These are phyloP conservation scores for Pelargonium exstipulatum DNA, from an alignment of 441 rosid species.

Conservation along the genomic window DNA sequence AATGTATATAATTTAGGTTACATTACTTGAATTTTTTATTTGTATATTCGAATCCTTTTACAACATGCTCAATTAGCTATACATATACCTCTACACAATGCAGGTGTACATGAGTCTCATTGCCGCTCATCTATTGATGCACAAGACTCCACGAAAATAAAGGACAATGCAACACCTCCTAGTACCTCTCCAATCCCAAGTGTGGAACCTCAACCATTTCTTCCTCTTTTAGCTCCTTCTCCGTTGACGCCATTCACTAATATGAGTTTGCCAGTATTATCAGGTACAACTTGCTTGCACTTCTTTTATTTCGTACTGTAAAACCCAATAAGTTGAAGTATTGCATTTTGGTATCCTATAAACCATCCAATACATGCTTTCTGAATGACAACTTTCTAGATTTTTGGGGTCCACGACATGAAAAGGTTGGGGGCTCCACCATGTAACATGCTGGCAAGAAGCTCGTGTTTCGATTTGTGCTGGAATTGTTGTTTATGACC, in stretches of 20 bases:
- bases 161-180: slow-evolving; percentile 19
- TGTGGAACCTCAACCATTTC: slow-evolving; percentile 30
- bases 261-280: slow-evolving; percentile 23
- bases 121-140: slow-evolving; percentile 8
- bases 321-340: not conserved
- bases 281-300: slow-evolving; percentile 23
- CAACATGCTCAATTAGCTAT: slow-evolving; percentile 2
- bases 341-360: not conserved
- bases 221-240: slow-evolving; percentile 36
- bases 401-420: too few species aligned
- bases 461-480: too few species aligned
- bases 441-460: too few species aligned
- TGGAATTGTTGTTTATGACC: not conserved
- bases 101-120: slow-evolving; percentile 22
- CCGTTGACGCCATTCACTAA: slow-evolving; percentile 28
- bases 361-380: too few species aligned
- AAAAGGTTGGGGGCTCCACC: too few species aligned
- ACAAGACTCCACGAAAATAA: slow-evolving; percentile 11
- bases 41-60: too few species aligned
- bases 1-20: too few species aligned
- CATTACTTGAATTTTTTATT: too few species aligned
- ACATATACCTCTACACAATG: slow-evolving; percentile 8
- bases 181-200: slow-evolving; percentile 19
- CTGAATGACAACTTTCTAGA: too few species aligned
- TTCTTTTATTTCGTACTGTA: not conserved